Base-by-base conservation (phyloP, 1,284 basidiomycete genomes). In the Boletellus deceptivus region DNA sequence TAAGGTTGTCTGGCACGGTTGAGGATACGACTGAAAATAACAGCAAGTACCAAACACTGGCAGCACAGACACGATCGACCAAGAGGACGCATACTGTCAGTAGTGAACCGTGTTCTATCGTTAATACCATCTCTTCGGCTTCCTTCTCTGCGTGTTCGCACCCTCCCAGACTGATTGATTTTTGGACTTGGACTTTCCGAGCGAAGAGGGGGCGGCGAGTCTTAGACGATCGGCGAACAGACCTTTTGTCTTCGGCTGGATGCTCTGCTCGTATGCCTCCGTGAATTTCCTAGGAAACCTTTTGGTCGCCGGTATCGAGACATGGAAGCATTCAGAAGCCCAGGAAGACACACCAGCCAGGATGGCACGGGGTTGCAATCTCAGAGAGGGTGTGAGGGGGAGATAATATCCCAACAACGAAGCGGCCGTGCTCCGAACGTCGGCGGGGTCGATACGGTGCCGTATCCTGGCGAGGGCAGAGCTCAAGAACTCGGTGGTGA, bases 351-450 rank as follows among this genome's bases (percentile, higher is more conserved):
- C 69, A 8, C 84, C 87, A 33, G 82, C 72, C 18, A 88, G 56
- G 45, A 92, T 69, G n/a, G 72, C 74, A 3, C 63, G 56, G 51
- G 73, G 75, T 44, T 67, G 61, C 2, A 77, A 61, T 22, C 83
- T 75, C 45, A 93, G 60, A 24, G 84, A 75, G 7, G 64, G 64
- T 0, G 71, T 51, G 60, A 82, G 82, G 44, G 75, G 66, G 43
- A 83, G 57, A 70, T 94, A 95, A 74, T 84, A 95, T 0, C 93
- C 93, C 13, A 94, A 69, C 48, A 89, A 65, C 8, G 87, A 84
- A 22, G 78, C 73, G 63, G 91, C 86, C 1, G 87, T 81, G 57
- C 88, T 84, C 40, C 73, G 69, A 46, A 92, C 64, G 0, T 81
- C 79, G 6, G 78, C 75, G 33, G 72, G 68, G 59, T 89, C 82